Conservation (phyloP, 306 rosid genomes). For the Canavalia ensiformis region DNA sequence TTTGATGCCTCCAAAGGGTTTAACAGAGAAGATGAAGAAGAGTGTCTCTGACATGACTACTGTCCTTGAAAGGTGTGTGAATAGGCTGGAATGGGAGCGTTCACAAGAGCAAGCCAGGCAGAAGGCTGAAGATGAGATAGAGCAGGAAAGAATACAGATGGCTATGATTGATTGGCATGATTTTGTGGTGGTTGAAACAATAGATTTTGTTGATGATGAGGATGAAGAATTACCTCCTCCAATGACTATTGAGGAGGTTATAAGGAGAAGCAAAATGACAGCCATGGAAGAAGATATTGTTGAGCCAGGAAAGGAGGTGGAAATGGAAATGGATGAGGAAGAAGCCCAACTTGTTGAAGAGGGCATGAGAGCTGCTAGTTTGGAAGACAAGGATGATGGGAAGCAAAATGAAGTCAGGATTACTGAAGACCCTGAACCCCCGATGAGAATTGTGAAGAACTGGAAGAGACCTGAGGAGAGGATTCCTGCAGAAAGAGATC, state of each 20-base stretch:
- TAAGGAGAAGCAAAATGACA: slow-evolving; percentile 87
- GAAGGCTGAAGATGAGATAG: slow-evolving; percentile 93
- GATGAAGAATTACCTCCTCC: slow-evolving; percentile 95
- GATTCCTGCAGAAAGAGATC: slow-evolving; percentile 83
- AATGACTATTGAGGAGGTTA: slow-evolving; percentile 94
- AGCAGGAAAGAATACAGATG: slow-evolving; percentile 93
- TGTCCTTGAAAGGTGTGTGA: slow-evolving; percentile 89
- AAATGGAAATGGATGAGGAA: slow-evolving; percentile 99
- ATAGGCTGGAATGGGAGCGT: slow-evolving; percentile 93
- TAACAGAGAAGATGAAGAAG: slow-evolving; percentile 81
- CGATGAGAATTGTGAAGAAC: slow-evolving; percentile 96
- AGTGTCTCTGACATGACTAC: slow-evolving; percentile 88
- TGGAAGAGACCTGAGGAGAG: slow-evolving; percentile 99
- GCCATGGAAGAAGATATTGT: slow-evolving; percentile 75
- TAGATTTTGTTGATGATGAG: slow-evolving; percentile 97
- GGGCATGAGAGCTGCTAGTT: slow-evolving; percentile 81
- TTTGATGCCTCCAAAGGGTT: slow-evolving; percentile 90
- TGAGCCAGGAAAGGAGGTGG: slow-evolving; percentile 90
- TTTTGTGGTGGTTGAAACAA: slow-evolving; percentile 93
- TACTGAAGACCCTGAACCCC: slow-evolving; percentile 81
- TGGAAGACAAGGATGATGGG: slow-evolving; percentile 75
- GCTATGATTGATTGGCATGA: slow-evolving; percentile 99
- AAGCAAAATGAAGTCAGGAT: slow-evolving; percentile 67
- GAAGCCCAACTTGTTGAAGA: slow-evolving; percentile 96
- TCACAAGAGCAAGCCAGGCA: slow-evolving; percentile 98